These are phyloP conservation scores for Lablab purpureus DNA, from an alignment of 306 rosid genomes.

Conservation along the genomic window DNA sequence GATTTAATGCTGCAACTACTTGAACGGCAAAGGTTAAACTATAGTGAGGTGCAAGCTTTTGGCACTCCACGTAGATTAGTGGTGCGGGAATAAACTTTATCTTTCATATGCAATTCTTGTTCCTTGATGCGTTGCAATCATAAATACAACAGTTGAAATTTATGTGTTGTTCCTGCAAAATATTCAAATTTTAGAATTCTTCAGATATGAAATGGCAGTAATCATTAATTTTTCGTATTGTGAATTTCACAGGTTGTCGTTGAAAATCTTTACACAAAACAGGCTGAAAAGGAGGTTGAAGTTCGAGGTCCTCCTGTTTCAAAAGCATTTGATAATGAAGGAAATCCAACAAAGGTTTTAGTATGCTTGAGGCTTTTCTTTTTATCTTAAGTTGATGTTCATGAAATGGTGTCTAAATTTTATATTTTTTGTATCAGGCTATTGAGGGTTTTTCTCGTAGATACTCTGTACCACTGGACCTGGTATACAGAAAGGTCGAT, in stretches of 20 bases:
- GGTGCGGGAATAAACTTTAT: conserved; percentile 58
- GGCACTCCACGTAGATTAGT: conserved; percentile 89
- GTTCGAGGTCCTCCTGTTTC: conserved; percentile 97
- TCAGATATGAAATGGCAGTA: conserved; percentile 5
- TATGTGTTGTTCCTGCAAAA: conserved; percentile 12
- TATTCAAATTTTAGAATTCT: conserved; percentile 11
- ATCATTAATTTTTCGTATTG: conserved; percentile 21
- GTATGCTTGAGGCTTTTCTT: conserved; percentile 29
- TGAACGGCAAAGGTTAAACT: conserved; percentile 78
- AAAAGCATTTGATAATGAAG: conserved; percentile 84
- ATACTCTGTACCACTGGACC: conserved; percentile 76
- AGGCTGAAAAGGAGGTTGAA: conserved; percentile 79
- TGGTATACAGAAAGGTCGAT: conserved; percentile 70
- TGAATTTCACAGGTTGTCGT: conserved; percentile 63
- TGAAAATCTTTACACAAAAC: conserved; percentile 75
- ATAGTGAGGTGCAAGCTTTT: conserved; percentile 75
- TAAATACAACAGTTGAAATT: conserved; percentile 17
- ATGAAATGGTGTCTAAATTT: conserved; percentile 39
- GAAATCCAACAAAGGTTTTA: conserved; percentile 89
- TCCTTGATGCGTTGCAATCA: conserved; percentile 28
- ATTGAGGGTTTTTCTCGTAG: conserved; percentile 85
- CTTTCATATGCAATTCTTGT: conserved; percentile 6
- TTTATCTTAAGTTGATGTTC: conserved; percentile 24
- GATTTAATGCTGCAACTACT: conserved; percentile 66
- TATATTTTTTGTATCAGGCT: conserved; percentile 69